Base-by-base conservation (phyloP, 164 flowering plant species). In the Annona cherimola region DNA sequence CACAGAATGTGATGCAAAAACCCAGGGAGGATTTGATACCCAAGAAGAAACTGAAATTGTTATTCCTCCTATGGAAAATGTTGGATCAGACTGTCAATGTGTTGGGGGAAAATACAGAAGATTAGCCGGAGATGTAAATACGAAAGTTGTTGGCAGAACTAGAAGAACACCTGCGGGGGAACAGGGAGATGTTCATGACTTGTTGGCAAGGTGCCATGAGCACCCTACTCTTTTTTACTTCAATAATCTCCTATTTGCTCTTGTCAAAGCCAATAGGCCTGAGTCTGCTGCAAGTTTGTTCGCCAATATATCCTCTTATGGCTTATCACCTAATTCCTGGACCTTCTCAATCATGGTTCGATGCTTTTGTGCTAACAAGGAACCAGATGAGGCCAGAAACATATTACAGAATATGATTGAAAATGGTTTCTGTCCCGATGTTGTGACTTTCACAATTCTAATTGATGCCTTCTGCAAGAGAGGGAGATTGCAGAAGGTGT, bases 401-500 rank as follows among this genome's bases (percentile, higher is more conserved):
- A 78, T 85, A 60, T 57, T 89, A n/a, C 83, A 83, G 46, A 66
- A 72, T 66, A 86, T 89, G 93, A 3, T 92, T 75, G 81, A 77
- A 66, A 81, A 67, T 42, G 94, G 94, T 78, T 78, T 79, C 64
- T 54, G 39, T 20, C 95, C 92, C 35, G 80, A 78, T 75, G 87
- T 83, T 54, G 85, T 79, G 20, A 87, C 88, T 1, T 82, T 83
- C 65, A 87, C 93, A 5, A 64, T 77, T 55, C 57, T 92, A 67
- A 81, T 94, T 65, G 79, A 84, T 75, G 73, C 83, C 2, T 82
- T 84, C 61, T 84, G 96, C 81, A 80, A 72, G 75, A 86, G 71
- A 45, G 97, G 97, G 6, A 85, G 73, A 66, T 8, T 88, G 75
- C 67, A 84, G 77, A 79, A 70, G 42, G 97, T 96, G 59, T 80